phyloP scores from a whole-genome alignment of 2,329 filamentous ascomycete genomes.

The Stagonosporopsis chrysanthemi region DNA sequence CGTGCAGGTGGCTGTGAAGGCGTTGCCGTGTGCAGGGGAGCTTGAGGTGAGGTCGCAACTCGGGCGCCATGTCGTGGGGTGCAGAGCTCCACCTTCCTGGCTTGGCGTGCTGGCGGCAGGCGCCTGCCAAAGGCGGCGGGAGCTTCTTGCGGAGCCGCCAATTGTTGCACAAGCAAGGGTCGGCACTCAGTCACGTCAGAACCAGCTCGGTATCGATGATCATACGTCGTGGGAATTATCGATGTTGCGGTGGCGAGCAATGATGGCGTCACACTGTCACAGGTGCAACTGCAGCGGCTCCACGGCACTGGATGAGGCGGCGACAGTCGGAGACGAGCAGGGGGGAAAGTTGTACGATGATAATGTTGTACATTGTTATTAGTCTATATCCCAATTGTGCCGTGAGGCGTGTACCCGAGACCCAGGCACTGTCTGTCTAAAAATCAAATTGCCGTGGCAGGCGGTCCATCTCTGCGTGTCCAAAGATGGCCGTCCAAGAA shows the following conservation, averaged over 20 bases:
- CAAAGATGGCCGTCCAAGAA: constrained; percentile 43
- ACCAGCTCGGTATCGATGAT: constrained; percentile 34
- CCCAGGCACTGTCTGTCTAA: constrained; percentile 43
- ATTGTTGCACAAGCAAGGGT: constrained; percentile 48
- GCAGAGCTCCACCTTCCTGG: constrained; percentile 36
- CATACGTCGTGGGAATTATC: constrained; percentile 24
- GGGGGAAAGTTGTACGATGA: constrained; percentile 4
- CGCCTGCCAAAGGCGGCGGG: constrained; percentile 32
- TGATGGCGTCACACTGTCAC: constrained; percentile 40
- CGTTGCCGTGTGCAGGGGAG: constrained; percentile 26
- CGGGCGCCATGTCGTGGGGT: constrained; percentile 36
- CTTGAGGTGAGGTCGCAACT: constrained; percentile 35
- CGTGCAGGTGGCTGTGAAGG: constrained; percentile 21
- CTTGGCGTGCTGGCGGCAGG: constrained; percentile 39
- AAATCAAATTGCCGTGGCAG: constrained; percentile 34
- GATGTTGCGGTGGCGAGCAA: constrained; percentile 33
- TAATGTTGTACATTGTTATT: constrained; percentile 45
- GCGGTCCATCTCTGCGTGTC: constrained; percentile 17
- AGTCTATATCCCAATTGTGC: constrained; percentile 47
- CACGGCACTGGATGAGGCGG: constrained; percentile 20
- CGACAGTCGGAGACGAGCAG: constrained; percentile 20
- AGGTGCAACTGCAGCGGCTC: constrained; percentile 31
- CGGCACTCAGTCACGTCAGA: constrained; percentile 27
- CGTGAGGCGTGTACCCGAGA: constrained; percentile 43
- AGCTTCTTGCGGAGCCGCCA: constrained; percentile 25